These are phyloP conservation scores for Colletotrichum karsti DNA, from an alignment of 2,329 filamentous ascomycete species.

Conservation along the genomic window DNA sequence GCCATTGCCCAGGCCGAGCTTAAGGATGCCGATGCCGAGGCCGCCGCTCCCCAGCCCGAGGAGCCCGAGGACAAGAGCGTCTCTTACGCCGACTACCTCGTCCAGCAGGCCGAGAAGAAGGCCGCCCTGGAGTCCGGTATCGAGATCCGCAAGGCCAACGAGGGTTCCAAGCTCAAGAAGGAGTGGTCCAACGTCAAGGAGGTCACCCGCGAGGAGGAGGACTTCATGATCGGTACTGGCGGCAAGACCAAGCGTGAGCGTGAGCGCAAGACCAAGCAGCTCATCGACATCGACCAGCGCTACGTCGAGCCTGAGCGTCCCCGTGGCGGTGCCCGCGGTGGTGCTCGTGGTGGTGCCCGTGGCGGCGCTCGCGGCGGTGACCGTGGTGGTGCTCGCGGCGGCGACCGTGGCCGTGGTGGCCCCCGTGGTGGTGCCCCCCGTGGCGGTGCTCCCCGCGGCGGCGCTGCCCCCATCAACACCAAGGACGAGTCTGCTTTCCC, in stretches of 20 bases:
- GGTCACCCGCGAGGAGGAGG: slow-evolving; percentile 70
- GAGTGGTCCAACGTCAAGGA: slow-evolving; percentile 91
- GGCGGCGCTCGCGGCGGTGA: slow-evolving; percentile 53
- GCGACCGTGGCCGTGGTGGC: slow-evolving; percentile 51
- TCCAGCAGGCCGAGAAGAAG: slow-evolving; percentile 78
- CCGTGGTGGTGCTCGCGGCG: slow-evolving; percentile 54
- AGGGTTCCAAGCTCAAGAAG: slow-evolving; percentile 87
- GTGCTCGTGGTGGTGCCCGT: slow-evolving; percentile 61
- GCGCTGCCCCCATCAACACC: slow-evolving; percentile 62
- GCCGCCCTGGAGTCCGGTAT: slow-evolving; percentile 69
- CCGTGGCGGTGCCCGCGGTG: slow-evolving; percentile 61
- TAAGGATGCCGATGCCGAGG: slow-evolving; percentile 68
- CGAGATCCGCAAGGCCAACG: slow-evolving; percentile 89
- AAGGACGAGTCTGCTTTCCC: slow-evolving; percentile 68
- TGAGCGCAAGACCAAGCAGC: slow-evolving; percentile 90
- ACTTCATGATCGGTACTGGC: slow-evolving; percentile 78
- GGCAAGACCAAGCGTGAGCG: slow-evolving; percentile 88
- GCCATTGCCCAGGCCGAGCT: slow-evolving; percentile 87
- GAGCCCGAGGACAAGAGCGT: slow-evolving; percentile 88
- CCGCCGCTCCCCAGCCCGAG: slow-evolving; percentile 65
- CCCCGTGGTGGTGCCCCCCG: slow-evolving; percentile 43
- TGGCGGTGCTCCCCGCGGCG: slow-evolving; percentile 52
- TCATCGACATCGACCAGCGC: slow-evolving; percentile 88
- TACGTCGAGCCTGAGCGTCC: slow-evolving; percentile 75
- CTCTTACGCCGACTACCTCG: slow-evolving; percentile 90